Evolutionary conservation across 2,329 filamentous ascomycete species (phyloP).

Genomic region (Aspergillus candidus): DNA sequence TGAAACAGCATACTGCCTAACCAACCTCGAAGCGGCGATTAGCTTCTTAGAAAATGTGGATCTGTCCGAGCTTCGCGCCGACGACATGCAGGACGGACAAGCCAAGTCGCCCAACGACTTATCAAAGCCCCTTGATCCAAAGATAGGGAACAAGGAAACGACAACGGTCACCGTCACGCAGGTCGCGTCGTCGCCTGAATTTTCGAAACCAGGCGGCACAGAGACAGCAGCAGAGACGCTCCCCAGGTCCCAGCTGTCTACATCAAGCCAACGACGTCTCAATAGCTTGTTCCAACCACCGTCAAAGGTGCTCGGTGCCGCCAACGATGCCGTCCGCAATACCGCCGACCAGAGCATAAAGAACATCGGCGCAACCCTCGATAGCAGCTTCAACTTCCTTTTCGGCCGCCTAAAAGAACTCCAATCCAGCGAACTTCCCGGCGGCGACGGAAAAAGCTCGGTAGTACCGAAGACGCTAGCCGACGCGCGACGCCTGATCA

Average conservation of each 20-base stretch:
- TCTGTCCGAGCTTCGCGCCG: constrained; percentile 75
- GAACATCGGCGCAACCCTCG: constrained; percentile 81
- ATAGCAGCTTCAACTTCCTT: constrained; percentile 89
- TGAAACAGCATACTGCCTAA: constrained; percentile 91
- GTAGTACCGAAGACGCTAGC: constrained; percentile 81
- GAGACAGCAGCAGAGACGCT: constrained; percentile 29
- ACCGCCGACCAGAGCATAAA: constrained; percentile 90
- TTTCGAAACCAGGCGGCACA: constrained; percentile 22
- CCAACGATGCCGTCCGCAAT: constrained; percentile 76
- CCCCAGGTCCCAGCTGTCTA: constrained; percentile 24
- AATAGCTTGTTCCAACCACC: constrained; percentile 84
- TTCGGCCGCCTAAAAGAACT: constrained; percentile 77
- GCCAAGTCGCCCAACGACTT: constrained; percentile 46
- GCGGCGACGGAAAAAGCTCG: constrained; percentile 34
- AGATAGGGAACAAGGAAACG: constrained; percentile 17
- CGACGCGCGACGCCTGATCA: constrained; percentile 83
- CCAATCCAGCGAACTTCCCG: constrained; percentile 46
- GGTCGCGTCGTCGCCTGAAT: constrained; percentile 25
- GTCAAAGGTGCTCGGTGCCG: constrained; percentile 71
- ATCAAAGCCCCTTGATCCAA: constrained; percentile 20
- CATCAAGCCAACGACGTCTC: constrained; percentile 60
- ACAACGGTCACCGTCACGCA: constrained; percentile 24
- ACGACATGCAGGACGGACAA: constrained; percentile 67
- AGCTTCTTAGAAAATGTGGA: constrained; percentile 95
- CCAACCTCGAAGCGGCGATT: constrained; percentile 90